Evolutionary conservation across 2,329 filamentous ascomycete genomes (phyloP).

Genomic region (Colletotrichum sp.): DNA sequence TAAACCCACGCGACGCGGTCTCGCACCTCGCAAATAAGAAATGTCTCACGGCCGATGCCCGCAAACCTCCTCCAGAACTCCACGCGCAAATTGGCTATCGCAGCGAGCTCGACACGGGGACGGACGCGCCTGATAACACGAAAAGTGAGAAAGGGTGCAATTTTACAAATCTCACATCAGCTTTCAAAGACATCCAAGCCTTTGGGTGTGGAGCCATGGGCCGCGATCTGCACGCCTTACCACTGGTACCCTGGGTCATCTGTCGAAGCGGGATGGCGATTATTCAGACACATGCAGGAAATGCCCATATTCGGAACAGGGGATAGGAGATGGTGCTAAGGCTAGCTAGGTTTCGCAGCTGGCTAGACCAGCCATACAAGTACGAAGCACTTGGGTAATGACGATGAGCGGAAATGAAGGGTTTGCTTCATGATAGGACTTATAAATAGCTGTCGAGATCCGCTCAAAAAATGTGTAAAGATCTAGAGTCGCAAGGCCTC

Average conservation of each 20-base stretch:
- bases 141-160: background rate
- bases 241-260: background rate
- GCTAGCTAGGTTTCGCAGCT: background rate
- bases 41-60: background rate
- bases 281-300: constrained; percentile 12
- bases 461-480: background rate
- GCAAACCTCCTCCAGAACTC: background rate
- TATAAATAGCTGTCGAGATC: background rate
- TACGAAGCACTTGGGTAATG: background rate
- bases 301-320: background rate
- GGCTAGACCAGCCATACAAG: background rate
- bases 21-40: background rate
- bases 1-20: background rate
- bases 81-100: background rate
- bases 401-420: background rate
- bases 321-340: background rate
- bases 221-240: background rate
- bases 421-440: background rate
- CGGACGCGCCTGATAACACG: background rate
- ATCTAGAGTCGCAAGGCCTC: background rate
- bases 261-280: background rate
- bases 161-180: background rate
- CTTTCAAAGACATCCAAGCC: background rate
- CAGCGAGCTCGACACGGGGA: background rate
- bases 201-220: background rate